Evolutionary conservation across 2,329 filamentous ascomycete species (phyloP).

Genomic region (Triangularia verruculosa): DNA sequence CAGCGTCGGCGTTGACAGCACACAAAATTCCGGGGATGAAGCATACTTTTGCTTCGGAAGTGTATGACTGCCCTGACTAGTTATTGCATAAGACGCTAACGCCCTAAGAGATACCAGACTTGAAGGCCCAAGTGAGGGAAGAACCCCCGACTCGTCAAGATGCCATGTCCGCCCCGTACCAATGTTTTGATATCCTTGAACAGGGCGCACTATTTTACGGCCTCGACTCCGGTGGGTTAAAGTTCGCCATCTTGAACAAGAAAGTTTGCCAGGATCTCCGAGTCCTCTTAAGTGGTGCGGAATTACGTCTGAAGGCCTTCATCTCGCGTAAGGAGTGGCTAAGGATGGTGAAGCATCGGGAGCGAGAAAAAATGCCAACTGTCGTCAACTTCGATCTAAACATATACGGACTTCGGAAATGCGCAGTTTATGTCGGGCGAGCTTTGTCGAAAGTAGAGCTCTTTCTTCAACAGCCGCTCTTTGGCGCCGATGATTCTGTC

Average conservation of each 20-base stretch:
- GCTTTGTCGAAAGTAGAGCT: neutral
- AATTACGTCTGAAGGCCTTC: neutral
- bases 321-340: neutral
- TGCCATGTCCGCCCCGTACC: neutral
- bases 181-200: neutral
- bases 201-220: neutral
- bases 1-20: neutral
- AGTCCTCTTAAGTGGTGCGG: neutral
- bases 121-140: neutral
- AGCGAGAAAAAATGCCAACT: neutral
- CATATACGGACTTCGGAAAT: neutral
- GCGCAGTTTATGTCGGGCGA: neutral
- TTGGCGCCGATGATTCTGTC: neutral
- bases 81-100: neutral
- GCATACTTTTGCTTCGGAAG: neutral
- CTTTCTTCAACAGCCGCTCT: neutral
- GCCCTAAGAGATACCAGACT: neutral
- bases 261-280: neutral
- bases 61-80: neutral
- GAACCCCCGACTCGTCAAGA: neutral
- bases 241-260: neutral
- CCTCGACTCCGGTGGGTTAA: neutral
- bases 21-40: neutral
- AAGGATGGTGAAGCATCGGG: neutral
- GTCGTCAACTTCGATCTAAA: constrained; percentile 1